A percentile compares a stretch with the other conserved stretches of the same genome.
Evolutionary conservation across 2,329 filamentous ascomycete genomes (phyloP).

Genomic region (Zymoseptoria brevis): DNA sequence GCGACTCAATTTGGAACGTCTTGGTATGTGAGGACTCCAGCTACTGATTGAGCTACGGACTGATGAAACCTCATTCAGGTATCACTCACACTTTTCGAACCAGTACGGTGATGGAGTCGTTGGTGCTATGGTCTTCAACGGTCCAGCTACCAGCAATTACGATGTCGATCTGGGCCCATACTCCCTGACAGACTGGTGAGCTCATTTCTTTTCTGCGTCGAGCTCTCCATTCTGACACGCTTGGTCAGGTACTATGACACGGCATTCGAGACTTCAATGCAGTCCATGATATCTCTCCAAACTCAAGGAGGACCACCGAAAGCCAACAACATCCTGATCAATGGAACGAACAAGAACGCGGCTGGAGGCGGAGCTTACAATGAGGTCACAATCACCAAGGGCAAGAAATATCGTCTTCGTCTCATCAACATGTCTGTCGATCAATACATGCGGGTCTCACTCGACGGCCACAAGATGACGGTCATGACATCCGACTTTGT

Average conservation of each 20-base stretch:
- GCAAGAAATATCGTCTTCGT: conserved; percentile 33
- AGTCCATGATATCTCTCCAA: conserved; percentile 26
- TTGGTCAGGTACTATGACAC: conserved; percentile 10
- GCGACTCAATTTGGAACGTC: conserved; percentile 40
- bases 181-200: conserved; percentile 52
- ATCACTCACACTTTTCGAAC: conserved; percentile 52
- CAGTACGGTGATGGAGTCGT: conserved; percentile 51
- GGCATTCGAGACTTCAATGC: conserved; percentile 12
- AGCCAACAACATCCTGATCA: conserved; percentile 37
- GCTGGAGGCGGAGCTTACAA: conserved; percentile 13
- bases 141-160: conserved; percentile 50
- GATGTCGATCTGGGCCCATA: conserved; percentile 55
- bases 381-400: conserved; percentile 14
- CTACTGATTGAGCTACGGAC: background rate
- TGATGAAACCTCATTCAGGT: conserved; percentile 37
- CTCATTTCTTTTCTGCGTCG: conserved; percentile 31
- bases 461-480: conserved; percentile 24
- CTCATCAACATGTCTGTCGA: conserved; percentile 40
- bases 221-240: conserved; percentile 24
- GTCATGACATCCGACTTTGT: conserved; percentile 30
- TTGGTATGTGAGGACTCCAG: conserved; percentile 32
- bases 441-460: conserved; percentile 32
- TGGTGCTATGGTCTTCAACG: conserved; percentile 54
- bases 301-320: conserved; percentile 20
- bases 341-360: conserved; percentile 27